These are phyloP conservation scores for Aspergillus hancockii DNA, from an alignment of 495 filamentous ascomycete species.

Conservation along the genomic window DNA sequence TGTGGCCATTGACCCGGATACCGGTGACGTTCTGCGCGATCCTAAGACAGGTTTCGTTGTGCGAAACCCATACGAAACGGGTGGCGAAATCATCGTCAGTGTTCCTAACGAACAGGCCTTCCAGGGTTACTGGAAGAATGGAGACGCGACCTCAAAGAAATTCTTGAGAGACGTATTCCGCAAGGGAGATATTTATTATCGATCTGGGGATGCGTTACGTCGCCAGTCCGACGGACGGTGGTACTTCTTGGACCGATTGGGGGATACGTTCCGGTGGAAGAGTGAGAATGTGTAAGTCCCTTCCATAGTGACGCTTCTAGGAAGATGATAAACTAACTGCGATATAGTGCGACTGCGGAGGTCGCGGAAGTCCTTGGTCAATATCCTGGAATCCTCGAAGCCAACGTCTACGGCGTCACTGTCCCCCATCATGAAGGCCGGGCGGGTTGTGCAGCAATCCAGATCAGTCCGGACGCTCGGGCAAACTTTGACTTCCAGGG, in stretches of 20 bases:
- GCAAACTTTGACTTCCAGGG: conserved; percentile 53
- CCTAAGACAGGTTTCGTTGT: conserved; percentile 65
- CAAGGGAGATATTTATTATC: conserved; percentile 75
- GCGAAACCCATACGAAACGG: conserved; percentile 62
- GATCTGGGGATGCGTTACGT: conserved; percentile 71
- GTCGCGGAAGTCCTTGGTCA: conserved; percentile 67
- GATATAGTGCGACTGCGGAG: conserved; percentile 61
- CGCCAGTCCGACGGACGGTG: conserved; percentile 67
- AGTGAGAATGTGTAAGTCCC: conserved; percentile 68
- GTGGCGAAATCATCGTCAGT: conserved; percentile 76
- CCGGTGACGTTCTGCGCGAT: conserved; percentile 63
- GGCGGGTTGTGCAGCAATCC: conserved; percentile 66
- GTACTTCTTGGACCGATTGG: conserved; percentile 77
- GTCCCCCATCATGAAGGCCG: conserved; percentile 72
- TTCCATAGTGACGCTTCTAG: neutral
- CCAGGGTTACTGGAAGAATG: conserved; percentile 70
- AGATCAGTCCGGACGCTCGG: conserved; percentile 39
- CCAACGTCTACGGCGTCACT: conserved; percentile 76
- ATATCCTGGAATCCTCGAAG: conserved; percentile 67
- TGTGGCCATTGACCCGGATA: conserved; percentile 67
- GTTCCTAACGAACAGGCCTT: conserved; percentile 61
- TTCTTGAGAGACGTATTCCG: conserved; percentile 69
- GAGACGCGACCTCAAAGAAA: conserved; percentile 66
- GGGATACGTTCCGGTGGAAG: conserved; percentile 85
- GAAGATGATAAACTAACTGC: neutral